Evolutionary conservation across 139 green algal species (phyloP).

Genomic region (Desmodesmus armatus): DNA sequence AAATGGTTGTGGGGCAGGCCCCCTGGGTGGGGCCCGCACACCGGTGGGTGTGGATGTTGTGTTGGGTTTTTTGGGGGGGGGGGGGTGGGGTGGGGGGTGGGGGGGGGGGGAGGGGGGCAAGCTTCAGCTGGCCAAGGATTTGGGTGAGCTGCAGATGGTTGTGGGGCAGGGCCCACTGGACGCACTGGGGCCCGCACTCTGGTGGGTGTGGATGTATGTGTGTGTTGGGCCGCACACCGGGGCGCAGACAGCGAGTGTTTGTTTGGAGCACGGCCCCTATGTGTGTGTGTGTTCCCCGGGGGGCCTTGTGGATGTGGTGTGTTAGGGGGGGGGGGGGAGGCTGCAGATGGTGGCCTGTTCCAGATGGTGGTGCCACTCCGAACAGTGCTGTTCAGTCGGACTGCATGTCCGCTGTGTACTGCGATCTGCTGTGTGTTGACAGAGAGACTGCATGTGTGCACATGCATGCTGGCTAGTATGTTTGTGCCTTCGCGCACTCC

Average conservation of each 20-base stretch:
- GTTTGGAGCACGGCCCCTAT: no score
- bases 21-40: slow-evolving; percentile 78
- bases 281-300: no score
- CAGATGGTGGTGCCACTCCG: no score
- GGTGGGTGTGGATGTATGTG: neutral
- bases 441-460: neutral
- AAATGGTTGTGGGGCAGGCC: slow-evolving; percentile 77
- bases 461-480: neutral
- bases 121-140: slow-evolving; percentile 75
- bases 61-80: no score
- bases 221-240: neutral
- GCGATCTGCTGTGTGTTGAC: neutral
- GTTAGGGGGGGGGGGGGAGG: no score
- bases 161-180: slow-evolving; percentile 72
- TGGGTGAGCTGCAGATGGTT: slow-evolving; percentile 84
- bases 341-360: no score
- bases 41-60: neutral
- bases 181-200: slow-evolving; percentile 65
- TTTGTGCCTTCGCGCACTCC: neutral
- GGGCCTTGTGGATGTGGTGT: no score
- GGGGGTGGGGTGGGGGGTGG: neutral
- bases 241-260: no score
- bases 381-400: no score
- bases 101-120: slow-evolving; percentile 14
- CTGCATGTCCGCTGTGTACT: no score